phyloP scores from a whole-genome alignment of 1,284 basidiomycete species.

The Heterobasidion occidentale region DNA sequence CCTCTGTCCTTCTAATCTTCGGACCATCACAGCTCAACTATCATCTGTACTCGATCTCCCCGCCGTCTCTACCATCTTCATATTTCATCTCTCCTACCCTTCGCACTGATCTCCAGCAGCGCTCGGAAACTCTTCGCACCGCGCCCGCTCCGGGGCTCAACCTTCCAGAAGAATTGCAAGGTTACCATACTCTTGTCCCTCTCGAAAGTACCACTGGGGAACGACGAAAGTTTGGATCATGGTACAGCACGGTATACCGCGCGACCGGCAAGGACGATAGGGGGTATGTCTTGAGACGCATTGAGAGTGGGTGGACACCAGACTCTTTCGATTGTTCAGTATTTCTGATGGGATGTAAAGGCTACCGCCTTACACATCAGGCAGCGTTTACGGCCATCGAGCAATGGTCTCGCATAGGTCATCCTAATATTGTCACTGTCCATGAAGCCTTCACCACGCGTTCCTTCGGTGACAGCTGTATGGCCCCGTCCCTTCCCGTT shows the following conservation, averaged over 20 bases:
- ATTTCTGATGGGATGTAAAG: conserved; percentile 28
- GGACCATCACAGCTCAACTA: conserved; percentile 67
- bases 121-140: conserved; percentile 68
- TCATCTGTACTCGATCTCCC: conserved; percentile 76
- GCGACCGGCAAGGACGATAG: conserved; percentile 79
- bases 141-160: conserved; percentile 38
- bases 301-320: conserved; percentile 64
- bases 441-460: conserved; percentile 95
- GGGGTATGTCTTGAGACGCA: conserved; percentile 72
- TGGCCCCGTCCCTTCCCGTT: conserved; percentile 20
- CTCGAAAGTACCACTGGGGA: conserved; percentile 55
- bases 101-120: conserved; percentile 74
- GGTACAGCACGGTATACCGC: conserved; percentile 79
- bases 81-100: conserved; percentile 67
- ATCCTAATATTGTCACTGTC: conserved; percentile 83
- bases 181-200: conserved; percentile 84
- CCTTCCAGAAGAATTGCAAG: conserved; percentile 84
- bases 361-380: conserved; percentile 79
- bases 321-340: background rate
- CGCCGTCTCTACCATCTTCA: conserved; percentile 49
- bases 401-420: conserved; percentile 79
- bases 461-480: conserved; percentile 90
- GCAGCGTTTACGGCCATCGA: conserved; percentile 82
- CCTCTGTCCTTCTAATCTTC: background rate
- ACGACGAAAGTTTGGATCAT: conserved; percentile 65